Conservation (phyloP, 257 asterid genomes). For the Henckelia pumila region DNA sequence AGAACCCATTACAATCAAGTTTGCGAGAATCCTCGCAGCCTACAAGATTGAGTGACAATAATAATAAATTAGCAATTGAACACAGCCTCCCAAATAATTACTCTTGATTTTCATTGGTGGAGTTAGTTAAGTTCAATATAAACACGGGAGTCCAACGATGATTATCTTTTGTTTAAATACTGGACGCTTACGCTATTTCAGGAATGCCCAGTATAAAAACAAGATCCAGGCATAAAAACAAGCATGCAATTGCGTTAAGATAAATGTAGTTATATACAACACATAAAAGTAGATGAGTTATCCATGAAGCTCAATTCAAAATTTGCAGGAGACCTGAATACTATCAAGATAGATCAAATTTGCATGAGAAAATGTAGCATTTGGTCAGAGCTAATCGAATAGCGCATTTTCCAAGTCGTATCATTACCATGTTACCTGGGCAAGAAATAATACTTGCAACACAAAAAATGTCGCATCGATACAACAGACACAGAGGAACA, state of each 20-base stretch:
- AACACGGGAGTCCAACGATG: background rate
- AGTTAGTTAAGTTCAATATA: background rate
- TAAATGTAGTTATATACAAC: background rate
- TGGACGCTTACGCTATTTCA: background rate
- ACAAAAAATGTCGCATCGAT: background rate
- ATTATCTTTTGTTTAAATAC: background rate
- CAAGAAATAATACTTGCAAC: background rate
- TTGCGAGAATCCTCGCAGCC: conserved; percentile 64
- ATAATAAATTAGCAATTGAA: conserved; percentile 8
- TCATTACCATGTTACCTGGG: background rate
- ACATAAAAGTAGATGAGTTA: background rate
- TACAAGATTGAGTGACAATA: conserved; percentile 25
- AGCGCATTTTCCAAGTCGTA: background rate
- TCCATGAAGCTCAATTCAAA: background rate
- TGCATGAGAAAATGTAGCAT: background rate
- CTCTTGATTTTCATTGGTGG: background rate
- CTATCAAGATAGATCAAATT: background rate
- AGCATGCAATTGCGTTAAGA: background rate
- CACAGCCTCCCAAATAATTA: background rate
- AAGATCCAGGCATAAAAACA: background rate
- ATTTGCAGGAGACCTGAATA: background rate
- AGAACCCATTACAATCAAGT: conserved; percentile 60
- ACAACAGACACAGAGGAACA: background rate
- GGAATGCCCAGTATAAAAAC: background rate
- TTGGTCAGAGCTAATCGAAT: background rate